These are phyloP conservation scores for Pythium vanterpoolii DNA, from an alignment of 352 stramenopile species.

Conservation along the genomic window DNA sequence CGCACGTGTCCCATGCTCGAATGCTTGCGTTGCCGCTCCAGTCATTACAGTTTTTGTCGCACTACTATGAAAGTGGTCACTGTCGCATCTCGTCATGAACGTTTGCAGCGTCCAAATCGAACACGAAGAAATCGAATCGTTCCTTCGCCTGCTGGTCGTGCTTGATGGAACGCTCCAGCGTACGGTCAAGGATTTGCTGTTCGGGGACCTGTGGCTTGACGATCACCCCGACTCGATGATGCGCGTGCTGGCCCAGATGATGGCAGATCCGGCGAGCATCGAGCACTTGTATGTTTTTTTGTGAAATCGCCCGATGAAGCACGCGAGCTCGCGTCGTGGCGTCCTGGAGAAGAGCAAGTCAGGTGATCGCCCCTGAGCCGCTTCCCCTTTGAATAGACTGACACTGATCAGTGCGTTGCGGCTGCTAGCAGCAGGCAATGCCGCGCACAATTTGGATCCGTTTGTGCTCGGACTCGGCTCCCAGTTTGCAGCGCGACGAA, in stretches of 20 bases:
- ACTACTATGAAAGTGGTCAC: background rate
- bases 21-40: background rate
- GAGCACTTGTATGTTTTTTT: background rate
- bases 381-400: background rate
- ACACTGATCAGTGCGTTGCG: slow-evolving; percentile 4
- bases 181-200: background rate
- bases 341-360: too few species aligned
- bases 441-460: background rate
- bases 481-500: background rate
- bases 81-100: slow-evolving; percentile 1
- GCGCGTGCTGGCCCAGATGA: background rate
- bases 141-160: background rate
- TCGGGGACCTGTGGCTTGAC: background rate
- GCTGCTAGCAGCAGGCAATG: background rate
- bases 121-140: background rate
- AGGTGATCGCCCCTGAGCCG: background rate
- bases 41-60: background rate
- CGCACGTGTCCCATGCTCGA: background rate
- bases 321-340: background rate
- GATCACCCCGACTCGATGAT: background rate
- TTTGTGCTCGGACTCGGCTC: background rate
- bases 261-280: background rate
- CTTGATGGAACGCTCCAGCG: background rate
- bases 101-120: background rate
- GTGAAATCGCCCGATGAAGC: background rate